These are phyloP conservation scores for Penicillium lividum DNA, from an alignment of 495 filamentous ascomycete species.

Conservation along the genomic window DNA sequence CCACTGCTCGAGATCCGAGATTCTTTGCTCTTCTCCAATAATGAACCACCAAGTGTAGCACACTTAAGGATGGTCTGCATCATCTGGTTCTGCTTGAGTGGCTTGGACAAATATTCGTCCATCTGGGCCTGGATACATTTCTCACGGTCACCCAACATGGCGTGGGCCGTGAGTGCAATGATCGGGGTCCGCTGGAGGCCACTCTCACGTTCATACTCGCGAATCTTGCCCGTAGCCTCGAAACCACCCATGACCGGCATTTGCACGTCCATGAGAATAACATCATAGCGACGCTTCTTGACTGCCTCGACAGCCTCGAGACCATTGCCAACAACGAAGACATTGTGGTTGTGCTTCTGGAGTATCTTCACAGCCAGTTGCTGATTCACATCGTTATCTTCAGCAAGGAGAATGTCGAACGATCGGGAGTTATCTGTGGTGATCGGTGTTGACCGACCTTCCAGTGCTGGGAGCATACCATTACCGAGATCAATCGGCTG, in stretches of 20 bases:
- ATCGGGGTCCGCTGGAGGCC: constrained; percentile 85
- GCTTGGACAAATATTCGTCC: constrained; percentile 99
- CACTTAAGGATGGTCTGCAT: constrained; percentile 98
- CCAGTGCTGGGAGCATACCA: constrained; percentile 95
- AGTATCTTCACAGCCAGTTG: constrained; percentile 95
- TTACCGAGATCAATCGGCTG: constrained; percentile 94
- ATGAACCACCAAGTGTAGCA: constrained; percentile 84
- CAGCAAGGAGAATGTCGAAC: constrained; percentile 93
- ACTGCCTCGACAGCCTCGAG: constrained; percentile 88
- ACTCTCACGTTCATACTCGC: constrained; percentile 82
- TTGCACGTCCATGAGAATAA: constrained; percentile 98
- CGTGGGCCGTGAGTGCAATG: constrained; percentile 95
- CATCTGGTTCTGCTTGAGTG: constrained; percentile 95
- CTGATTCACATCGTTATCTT: constrained; percentile 98
- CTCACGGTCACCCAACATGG: constrained; percentile 98
- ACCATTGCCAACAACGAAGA: constrained; percentile 95
- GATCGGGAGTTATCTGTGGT: constrained; percentile 92
- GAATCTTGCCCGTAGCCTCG: constrained; percentile 95
- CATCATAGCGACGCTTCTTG: constrained; percentile 88
- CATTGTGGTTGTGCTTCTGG: constrained; percentile 95
- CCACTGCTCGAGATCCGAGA: constrained; percentile 56
- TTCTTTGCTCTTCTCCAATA: constrained; percentile 72
- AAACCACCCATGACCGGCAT: constrained; percentile 99
- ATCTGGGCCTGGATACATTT: constrained; percentile 98
- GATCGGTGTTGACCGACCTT: constrained; percentile 89